These are phyloP conservation scores for Aureobasidium sp. DNA, from an alignment of 2,329 filamentous ascomycete species.

Conservation along the genomic window DNA sequence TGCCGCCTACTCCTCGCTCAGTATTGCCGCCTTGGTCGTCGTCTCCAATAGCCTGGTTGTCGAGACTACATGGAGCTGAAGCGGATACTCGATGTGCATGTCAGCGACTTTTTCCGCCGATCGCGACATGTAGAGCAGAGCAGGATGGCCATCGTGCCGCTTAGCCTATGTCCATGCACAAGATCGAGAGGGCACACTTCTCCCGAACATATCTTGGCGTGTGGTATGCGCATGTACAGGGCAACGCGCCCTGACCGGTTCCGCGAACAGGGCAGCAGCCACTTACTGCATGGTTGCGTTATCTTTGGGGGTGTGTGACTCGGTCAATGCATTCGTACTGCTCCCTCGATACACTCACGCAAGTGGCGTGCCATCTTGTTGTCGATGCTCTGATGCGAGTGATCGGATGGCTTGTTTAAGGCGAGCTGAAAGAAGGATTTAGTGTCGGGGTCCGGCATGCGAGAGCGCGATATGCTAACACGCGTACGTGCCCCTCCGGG, in stretches of 20 bases:
- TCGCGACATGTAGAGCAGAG: not conserved
- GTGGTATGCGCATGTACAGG: not conserved
- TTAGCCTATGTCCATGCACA: not conserved
- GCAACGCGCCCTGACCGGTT: not conserved
- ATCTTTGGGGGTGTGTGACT: not conserved
- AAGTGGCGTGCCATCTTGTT: not conserved
- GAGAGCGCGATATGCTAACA: not conserved
- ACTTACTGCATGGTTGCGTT: not conserved
- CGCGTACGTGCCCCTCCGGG: not conserved
- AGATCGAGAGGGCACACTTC: not conserved
- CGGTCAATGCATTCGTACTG: not conserved
- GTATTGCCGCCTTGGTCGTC: not conserved
- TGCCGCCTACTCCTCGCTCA: not conserved
- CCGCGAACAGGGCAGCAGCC: not conserved
- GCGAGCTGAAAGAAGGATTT: constrained; percentile 9
- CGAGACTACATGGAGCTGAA: not conserved
- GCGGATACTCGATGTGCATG: not conserved
- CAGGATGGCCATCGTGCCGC: not conserved
- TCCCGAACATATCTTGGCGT: not conserved
- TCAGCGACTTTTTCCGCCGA: not conserved
- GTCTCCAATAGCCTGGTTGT: not conserved
- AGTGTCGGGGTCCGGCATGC: not conserved
- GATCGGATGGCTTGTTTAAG: not conserved
- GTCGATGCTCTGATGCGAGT: not conserved
- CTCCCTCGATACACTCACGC: not conserved